A percentile compares a stretch with the other conserved stretches of the same genome.
These are phyloP conservation scores for Citrullus amarus DNA, from an alignment of 306 rosid species.

Conservation along the genomic window DNA sequence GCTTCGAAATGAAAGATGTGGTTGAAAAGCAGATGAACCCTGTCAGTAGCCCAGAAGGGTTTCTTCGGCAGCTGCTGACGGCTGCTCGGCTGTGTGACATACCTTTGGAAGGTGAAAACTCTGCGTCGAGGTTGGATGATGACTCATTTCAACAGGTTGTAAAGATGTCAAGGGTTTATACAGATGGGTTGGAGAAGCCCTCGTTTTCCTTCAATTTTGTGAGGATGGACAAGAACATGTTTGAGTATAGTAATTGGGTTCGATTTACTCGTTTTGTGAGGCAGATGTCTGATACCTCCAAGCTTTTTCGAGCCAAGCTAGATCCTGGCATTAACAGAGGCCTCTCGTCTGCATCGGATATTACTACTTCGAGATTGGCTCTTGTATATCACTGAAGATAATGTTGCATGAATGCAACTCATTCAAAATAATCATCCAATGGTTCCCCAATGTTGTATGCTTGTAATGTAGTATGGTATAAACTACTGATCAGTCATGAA, in stretches of 20 bases:
- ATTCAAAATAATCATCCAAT: background rate
- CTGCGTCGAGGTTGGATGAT: constrained; percentile 39
- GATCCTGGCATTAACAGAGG: constrained; percentile 30
- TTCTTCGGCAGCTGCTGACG: constrained; percentile 62
- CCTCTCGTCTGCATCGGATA: constrained; percentile 27
- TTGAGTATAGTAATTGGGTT: constrained; percentile 55
- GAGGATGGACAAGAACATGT: constrained; percentile 73
- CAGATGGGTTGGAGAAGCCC: constrained; percentile 59
- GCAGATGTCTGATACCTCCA: constrained; percentile 50
- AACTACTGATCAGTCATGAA: background rate
- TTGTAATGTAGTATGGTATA: background rate
- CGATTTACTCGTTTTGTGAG: constrained; percentile 76
- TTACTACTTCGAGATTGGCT: constrained; percentile 36
- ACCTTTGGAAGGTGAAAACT: constrained; percentile 70
- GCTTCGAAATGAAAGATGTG: constrained; percentile 64
- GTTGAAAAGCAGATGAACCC: constrained; percentile 38
- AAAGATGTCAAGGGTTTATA: constrained; percentile 57
- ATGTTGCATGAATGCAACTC: background rate
- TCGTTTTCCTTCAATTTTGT: constrained; percentile 70
- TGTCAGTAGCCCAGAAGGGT: constrained; percentile 63
- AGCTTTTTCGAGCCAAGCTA: constrained; percentile 65
- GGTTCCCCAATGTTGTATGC: background rate
- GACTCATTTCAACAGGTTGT: constrained; percentile 47
- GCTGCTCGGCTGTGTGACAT: constrained; percentile 72
- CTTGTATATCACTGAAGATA: constrained; percentile 34